A percentile compares a stretch with the other conserved stretches of the same genome.
These are phyloP conservation scores for Puccinia polysora DNA, from an alignment of 1,284 basidiomycete genomes.

Conservation along the genomic window DNA sequence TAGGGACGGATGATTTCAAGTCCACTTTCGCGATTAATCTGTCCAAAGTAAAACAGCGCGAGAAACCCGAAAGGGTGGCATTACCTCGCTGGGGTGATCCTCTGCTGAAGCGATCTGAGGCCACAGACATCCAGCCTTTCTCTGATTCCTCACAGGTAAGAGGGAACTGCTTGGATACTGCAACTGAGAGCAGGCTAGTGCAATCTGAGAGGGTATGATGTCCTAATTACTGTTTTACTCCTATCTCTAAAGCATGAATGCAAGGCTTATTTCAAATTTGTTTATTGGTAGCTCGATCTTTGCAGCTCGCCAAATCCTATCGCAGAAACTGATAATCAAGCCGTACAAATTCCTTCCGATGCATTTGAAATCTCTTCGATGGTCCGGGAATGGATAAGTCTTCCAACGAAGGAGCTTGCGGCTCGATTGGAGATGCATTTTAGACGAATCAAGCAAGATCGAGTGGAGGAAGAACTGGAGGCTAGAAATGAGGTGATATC, in stretches of 20 bases:
- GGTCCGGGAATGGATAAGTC: not conserved
- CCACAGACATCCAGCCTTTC: not conserved
- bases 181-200: too few species aligned
- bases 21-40: slow-evolving; percentile 30
- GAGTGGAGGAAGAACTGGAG: slow-evolving; percentile 34
- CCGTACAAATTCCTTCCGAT: not conserved
- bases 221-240: not conserved
- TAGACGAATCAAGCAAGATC: slow-evolving; percentile 14
- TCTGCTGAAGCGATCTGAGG: not conserved
- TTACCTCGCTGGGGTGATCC: not conserved
- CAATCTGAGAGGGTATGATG: too few species aligned
- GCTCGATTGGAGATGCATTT: slow-evolving; percentile 24
- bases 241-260: not conserved
- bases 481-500: slow-evolving; percentile 40
- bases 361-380: slow-evolving; percentile 10
- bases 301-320: not conserved
- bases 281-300: not conserved
- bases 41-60: slow-evolving; percentile 24
- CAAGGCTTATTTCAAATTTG: too few species aligned
- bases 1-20: slow-evolving; percentile 36
- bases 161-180: too few species aligned
- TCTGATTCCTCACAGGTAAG: not conserved
- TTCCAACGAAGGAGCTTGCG: slow-evolving; percentile 14
- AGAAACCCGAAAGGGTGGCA: slow-evolving; percentile 1
- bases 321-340: not conserved